Evolutionary conservation across 169 alveolate genomes (phyloP), one percentile per base, ranked within the genome.

Genomic region (Amoebophrya sp.): DNA sequence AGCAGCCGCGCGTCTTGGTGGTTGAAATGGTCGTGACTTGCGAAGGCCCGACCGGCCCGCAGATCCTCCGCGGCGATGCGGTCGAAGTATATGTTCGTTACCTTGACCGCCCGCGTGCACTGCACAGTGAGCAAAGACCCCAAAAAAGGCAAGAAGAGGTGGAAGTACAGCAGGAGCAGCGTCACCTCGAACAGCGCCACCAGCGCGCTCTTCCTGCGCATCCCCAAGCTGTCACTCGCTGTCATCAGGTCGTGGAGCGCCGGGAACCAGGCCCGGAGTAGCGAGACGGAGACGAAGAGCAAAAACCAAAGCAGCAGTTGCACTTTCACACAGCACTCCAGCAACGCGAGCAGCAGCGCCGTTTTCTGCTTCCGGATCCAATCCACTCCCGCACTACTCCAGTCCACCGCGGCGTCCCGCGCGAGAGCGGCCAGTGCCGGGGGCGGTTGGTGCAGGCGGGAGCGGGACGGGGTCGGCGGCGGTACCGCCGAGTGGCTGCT

Each of bases 11-110:
- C 83, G 35, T 66, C 83, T 25, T 66, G 83, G 35, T 66, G 83
- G 83, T 66, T n/a, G 83, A 25, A n/a, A 25, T 66, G 83, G 83
- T 66, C 83, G 35, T 66, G 83, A 2, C 32, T 7, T 25, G 12
- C 10, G 35, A 66, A 66, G 10, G 83, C 83, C 10, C 2, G 39
- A 2, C 83, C 83, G 35, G 32, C 18, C 32, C 83, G 83, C 35
- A 66, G 83, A 25, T 66, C 83, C 35, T 66, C 83, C 10, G 83
- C 83, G 35, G 83, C 83, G 83, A 66, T 66, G 35, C 83, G 83
- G 35, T 66, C 83, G 10, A 2, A 25, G 35, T 66, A 66, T 2
- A 66, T 66, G 35, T 66, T 66, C 83, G 1, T 2, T 3, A 25
- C 32, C 18, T 66, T 66, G 83, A 18, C 1, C 18, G 18, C 1